Base-by-base conservation (phyloP, 805 yeast species). In the Candida ortonii region DNA sequence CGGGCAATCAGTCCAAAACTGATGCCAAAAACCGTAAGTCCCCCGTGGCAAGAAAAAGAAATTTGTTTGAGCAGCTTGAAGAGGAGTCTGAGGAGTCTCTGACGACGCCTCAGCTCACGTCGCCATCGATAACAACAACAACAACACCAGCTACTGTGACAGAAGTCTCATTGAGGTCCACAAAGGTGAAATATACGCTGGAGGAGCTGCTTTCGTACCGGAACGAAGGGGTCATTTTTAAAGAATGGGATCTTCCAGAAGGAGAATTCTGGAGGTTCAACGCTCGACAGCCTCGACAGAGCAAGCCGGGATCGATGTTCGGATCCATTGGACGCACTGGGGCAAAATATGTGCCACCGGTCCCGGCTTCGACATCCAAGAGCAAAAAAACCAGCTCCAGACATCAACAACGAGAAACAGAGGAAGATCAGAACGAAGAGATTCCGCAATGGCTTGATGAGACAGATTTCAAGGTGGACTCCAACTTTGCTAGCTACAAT, bases 401-500 rank as follows among this genome's bases (percentile, higher is more conserved):
- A 7, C 25, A 20, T 19, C 31, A 33, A 33, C 37, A 43, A 34
- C 21, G 34, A n/a, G 9, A 16, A 10, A 9, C 19, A n/a, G 39
- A 34, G 24, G 50, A 41, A 8, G 29, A 27, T 4, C 19, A 18
- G 2, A 52, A 47, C 7, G 57, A 53, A 4, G 54, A 44, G 11
- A 30, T 30, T 9, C 62, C 62, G 1, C 61, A 50, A 31, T 58
- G 63, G 63, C 41, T 50, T 22, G 52, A 47, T 13, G 63, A 57
- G 25, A 50, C 58, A 2, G 59, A 58, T 33, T 58, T 58, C 41
- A 52, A 55, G 25, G 51, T 51, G 8, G 62, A 57, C 27, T 27
- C 41, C n/a, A 55, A 48, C 38, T 52, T 57, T 24, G 44, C 53
- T 6, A 33, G 46, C 5, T 57, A 55, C 39, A 34, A 41, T 23